These are phyloP conservation scores for Pseudohyphozyma bogoriensis DNA, from an alignment of 768 basidiomycete species.

Conservation along the genomic window DNA sequence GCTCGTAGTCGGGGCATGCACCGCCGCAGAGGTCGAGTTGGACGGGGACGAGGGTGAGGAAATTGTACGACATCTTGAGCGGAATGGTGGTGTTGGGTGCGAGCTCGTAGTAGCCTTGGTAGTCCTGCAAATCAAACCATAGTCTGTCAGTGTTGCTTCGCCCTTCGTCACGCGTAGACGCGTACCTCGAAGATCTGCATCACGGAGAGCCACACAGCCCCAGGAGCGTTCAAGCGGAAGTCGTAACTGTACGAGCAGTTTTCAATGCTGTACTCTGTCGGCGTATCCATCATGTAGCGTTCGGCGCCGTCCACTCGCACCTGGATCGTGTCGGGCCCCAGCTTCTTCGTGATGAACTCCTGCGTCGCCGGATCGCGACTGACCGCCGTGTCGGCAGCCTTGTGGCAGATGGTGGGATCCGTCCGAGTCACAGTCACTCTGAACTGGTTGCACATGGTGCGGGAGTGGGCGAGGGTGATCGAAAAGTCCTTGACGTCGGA, in stretches of 20 bases:
- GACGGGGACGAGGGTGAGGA: background rate
- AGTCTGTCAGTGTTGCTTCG: too few species aligned
- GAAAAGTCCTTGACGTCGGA: constrained; percentile 3
- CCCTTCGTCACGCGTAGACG: background rate
- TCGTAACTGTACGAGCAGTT: constrained; percentile 10
- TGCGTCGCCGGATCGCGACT: background rate
- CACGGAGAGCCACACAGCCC: constrained; percentile 5
- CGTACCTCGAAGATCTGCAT: constrained; percentile 8
- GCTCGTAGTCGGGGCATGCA: too few species aligned
- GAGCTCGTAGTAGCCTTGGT: background rate
- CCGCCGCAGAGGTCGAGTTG: background rate
- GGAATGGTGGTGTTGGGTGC: background rate
- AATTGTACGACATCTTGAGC: background rate
- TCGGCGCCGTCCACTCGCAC: constrained; percentile 19
- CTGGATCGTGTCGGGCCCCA: constrained; percentile 16
- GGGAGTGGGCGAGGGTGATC: constrained; percentile 8
- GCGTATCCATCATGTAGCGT: constrained; percentile 1
- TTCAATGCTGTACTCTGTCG: background rate
- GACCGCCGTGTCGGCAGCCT: background rate
- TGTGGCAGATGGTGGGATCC: constrained; percentile 1
- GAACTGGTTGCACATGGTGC: constrained; percentile 16
- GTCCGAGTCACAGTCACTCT: constrained; percentile 2
- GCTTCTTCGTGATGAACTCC: background rate
- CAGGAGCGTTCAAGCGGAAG: constrained; percentile 7
- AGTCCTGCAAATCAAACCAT: background rate